phyloP scores from a whole-genome alignment of 116 monocot genomes.

The Iris pallida region DNA sequence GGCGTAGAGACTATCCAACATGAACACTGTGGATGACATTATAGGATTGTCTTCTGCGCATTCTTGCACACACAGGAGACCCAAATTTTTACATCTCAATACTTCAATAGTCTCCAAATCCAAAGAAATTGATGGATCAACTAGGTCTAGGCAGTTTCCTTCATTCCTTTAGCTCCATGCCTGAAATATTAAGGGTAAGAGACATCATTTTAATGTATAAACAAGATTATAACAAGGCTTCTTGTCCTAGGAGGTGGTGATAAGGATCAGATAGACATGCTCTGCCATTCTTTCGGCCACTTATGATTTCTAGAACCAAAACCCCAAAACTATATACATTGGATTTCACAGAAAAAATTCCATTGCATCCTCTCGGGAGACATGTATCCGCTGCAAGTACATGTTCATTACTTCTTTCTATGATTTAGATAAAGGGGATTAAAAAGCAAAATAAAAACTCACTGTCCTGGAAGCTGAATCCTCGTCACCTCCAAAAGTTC shows the following conservation, averaged over 20 bases:
- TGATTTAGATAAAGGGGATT: too few species aligned
- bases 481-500: too few species aligned
- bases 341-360: too few species aligned
- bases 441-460: too few species aligned
- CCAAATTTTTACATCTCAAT: conserved; percentile 9
- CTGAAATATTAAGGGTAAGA: too few species aligned
- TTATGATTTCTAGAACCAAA: background rate
- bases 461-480: too few species aligned
- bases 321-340: too few species aligned
- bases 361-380: too few species aligned
- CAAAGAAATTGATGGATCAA: background rate
- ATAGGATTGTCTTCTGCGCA: conserved; percentile 4
- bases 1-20: background rate
- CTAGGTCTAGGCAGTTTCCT: background rate
- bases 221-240: too few species aligned
- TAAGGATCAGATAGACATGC: background rate
- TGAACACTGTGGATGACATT: conserved; percentile 6
- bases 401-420: too few species aligned
- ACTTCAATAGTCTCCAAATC: background rate
- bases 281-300: background rate
- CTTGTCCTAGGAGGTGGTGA: background rate
- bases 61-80: conserved; percentile 12
- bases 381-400: too few species aligned
- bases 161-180: conserved; percentile 11
- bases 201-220: too few species aligned